Evolutionary conservation across 1,139 yeast species (phyloP).

Genomic region (Yarrowia galli): DNA sequence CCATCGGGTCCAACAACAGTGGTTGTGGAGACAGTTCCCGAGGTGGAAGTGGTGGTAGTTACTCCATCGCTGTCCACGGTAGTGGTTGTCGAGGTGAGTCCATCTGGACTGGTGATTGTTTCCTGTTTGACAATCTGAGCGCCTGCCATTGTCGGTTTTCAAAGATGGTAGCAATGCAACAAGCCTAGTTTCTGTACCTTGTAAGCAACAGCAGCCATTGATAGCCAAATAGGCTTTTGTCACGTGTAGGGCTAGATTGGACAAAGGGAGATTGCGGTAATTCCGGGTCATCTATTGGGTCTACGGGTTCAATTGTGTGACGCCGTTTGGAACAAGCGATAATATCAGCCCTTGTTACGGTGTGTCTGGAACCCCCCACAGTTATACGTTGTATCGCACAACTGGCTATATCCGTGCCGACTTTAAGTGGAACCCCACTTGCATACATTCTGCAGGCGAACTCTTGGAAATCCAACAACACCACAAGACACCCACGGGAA

Average conservation of each 20-base stretch:
- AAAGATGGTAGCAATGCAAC: constrained; percentile 20
- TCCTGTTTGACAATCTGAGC: constrained; percentile 37
- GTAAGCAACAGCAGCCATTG: background rate
- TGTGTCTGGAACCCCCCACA: too few species aligned
- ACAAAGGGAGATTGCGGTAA: constrained; percentile 20
- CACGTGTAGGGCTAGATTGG: constrained; percentile 17
- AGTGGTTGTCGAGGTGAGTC: constrained; percentile 21
- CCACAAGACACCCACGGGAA: background rate
- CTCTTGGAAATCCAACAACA: constrained; percentile 5
- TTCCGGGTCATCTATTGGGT: background rate
- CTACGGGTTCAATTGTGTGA: background rate
- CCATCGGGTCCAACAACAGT: constrained; percentile 30
- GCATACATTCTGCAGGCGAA: constrained; percentile 26
- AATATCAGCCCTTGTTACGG: background rate
- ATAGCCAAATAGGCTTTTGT: constrained; percentile 26
- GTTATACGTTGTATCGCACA: too few species aligned
- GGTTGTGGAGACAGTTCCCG: constrained; percentile 30
- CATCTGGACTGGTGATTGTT: constrained; percentile 25
- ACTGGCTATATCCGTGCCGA: background rate
- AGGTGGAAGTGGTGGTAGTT: constrained; percentile 31
- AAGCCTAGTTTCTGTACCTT: background rate
- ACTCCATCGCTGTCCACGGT: constrained; percentile 27
- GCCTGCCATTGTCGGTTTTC: constrained; percentile 1
- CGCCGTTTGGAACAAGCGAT: too few species aligned
- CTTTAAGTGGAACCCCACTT: constrained; percentile 10